phyloP scores from a whole-genome alignment of 768 basidiomycete genomes.

The Russula abietina region DNA sequence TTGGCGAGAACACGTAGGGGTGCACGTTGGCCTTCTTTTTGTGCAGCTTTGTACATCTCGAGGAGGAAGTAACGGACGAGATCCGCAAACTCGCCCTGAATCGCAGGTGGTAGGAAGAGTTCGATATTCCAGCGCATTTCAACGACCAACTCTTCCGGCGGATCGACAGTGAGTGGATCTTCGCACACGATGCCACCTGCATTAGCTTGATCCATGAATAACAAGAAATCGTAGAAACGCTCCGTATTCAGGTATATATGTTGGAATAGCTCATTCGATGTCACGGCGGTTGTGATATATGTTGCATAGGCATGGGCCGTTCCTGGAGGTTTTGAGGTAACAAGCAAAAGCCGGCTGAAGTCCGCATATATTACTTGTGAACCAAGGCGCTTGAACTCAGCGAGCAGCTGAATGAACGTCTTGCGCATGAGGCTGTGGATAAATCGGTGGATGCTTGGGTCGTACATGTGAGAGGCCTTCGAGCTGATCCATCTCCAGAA shows the following conservation, averaged over 20 bases:
- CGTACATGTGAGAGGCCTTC: constrained; percentile 78
- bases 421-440: constrained; percentile 95
- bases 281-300: constrained; percentile 90
- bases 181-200: constrained; percentile 85
- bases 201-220: constrained; percentile 96
- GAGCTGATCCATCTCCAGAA: constrained; percentile 98
- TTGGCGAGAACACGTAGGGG: constrained; percentile 72
- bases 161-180: constrained; percentile 62
- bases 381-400: constrained; percentile 92
- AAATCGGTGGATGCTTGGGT: constrained; percentile 89
- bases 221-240: constrained; percentile 86
- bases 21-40: constrained; percentile 54
- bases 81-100: constrained; percentile 70
- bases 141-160: constrained; percentile 60
- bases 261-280: constrained; percentile 91
- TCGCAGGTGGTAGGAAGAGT: constrained; percentile 75
- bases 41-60: constrained; percentile 72
- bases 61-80: constrained; percentile 79
- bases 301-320: constrained; percentile 94
- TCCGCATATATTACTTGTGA: constrained; percentile 92
- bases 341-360: constrained; percentile 82
- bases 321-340: constrained; percentile 93
- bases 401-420: constrained; percentile 92
- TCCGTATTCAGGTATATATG: constrained; percentile 83
- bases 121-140: constrained; percentile 93